Conservation (phyloP, 2,329 filamentous ascomycete species). For the Seiridium unicorne region DNA sequence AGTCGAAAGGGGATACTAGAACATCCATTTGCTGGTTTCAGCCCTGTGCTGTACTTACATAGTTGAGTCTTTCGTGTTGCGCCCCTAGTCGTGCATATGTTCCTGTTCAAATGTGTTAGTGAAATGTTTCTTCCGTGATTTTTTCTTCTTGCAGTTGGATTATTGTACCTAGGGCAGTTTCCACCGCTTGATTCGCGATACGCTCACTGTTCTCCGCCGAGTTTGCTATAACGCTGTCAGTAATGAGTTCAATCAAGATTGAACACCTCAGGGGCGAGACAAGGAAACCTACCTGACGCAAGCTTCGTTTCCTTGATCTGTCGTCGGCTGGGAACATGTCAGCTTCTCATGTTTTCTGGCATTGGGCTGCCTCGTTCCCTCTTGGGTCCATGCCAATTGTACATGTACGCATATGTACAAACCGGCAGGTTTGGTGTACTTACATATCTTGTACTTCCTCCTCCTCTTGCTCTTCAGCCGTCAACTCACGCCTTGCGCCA, state of each 20-base stretch:
- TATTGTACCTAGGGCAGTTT: conserved; percentile 54
- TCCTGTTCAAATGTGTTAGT: conserved; percentile 26
- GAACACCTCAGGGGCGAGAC: too few relatives aligned
- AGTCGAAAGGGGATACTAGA: too few relatives aligned
- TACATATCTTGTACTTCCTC: conserved; percentile 51
- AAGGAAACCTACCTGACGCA: conserved; percentile 45
- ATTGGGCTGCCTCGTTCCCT: too few relatives aligned
- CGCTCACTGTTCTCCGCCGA: conserved; percentile 65
- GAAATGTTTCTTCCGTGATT: too few relatives aligned
- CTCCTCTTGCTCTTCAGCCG: conserved; percentile 75
- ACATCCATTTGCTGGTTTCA: too few relatives aligned
- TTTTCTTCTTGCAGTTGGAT: too few relatives aligned
- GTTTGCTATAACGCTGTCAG: conserved; percentile 13
- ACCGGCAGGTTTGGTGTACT: too few relatives aligned
- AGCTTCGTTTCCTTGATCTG: conserved; percentile 76
- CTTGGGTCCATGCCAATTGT: too few relatives aligned
- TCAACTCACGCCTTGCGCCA: conserved; percentile 73
- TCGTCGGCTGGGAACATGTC: conserved; percentile 60
- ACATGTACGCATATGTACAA: too few relatives aligned
- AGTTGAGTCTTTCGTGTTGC: conserved; percentile 79
- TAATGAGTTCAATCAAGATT: too few relatives aligned
- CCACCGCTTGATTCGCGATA: conserved; percentile 66
- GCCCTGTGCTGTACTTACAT: conserved; percentile 27
- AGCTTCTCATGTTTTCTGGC: too few relatives aligned
- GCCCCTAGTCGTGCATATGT: conserved; percentile 72